A percentile compares a stretch with the other conserved stretches of the same genome.
These are phyloP conservation scores for Debaryomycetaceae sp. DNA, from an alignment of 1,139 yeast genomes.

Conservation along the genomic window DNA sequence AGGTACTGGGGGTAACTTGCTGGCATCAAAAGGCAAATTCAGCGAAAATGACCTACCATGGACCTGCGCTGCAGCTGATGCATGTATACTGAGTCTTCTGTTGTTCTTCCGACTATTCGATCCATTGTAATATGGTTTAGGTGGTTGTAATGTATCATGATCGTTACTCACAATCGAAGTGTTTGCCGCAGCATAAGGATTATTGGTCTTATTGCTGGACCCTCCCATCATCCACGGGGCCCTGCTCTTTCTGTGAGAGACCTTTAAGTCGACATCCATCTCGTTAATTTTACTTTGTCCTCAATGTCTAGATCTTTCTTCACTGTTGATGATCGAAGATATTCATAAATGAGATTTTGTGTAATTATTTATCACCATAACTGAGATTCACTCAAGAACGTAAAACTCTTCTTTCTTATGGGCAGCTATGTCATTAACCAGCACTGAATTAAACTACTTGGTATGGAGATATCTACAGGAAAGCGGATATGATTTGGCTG, in stretches of 20 bases:
- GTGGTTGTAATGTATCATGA: conserved; percentile 7
- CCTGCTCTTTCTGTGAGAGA: conserved; percentile 39
- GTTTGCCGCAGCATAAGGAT: conserved; percentile 38
- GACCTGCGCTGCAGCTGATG: conserved; percentile 38
- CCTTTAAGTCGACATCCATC: conserved; percentile 31
- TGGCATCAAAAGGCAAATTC: conserved; percentile 21
- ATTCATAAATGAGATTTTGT: conserved; percentile 2
- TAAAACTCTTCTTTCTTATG: neutral
- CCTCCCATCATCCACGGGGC: conserved; percentile 42
- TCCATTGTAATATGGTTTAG: conserved; percentile 15
- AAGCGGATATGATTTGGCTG: conserved; percentile 75
- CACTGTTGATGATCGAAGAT: neutral
- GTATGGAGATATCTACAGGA: conserved; percentile 94
- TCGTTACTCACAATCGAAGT: conserved; percentile 11
- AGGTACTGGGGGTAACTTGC: conserved; percentile 42
- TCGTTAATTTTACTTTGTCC: too few relatives aligned
- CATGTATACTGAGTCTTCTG: conserved; percentile 44
- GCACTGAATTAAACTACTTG: conserved; percentile 83
- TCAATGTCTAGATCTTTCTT: neutral
- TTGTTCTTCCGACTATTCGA: conserved; percentile 21
- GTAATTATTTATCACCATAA: conserved; percentile 1
- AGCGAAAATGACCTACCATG: conserved; percentile 28
- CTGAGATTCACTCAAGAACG: neutral
- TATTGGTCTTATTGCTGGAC: conserved; percentile 16
- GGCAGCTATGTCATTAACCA: conserved; percentile 67